Evolutionary conservation across 1,284 basidiomycete species (phyloP), one percentile per base, ranked within the genome.

Genomic region (Cryptococcus floricola): DNA sequence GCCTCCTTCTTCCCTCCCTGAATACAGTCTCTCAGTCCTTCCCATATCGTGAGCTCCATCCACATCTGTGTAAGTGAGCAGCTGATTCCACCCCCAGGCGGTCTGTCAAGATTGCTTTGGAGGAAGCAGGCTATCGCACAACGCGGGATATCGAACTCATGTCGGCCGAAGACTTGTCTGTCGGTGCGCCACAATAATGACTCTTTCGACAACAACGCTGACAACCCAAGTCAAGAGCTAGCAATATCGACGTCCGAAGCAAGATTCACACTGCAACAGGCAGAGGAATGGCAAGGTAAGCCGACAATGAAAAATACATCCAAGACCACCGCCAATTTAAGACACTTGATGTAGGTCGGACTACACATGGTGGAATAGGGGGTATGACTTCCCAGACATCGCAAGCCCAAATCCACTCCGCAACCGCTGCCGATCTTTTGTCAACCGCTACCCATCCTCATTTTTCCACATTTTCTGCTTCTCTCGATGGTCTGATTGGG

Each of bases 41-140:
- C 44, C 41, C 27, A 19, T 46, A 7, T 13, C 25, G 44, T 46
- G 16, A 46, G 44, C 25, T 19, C 16, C 16, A 2, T 6, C 9
- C 27, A 5, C 19, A 8, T 6, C 2, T 28, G 1, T 16, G 27
- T 16, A 23, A n/a, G 7, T 8, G n/a, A 42, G 27, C 18, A 10
- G n/a, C 41, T 23, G 8, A 42, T 23, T 42, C 41, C 16, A 23
- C 37, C 18, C n/a, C 12, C 46, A 70, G 66, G 4, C 68, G 65
- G 41, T 61, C 65, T 39, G 50, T 74, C 44, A 69, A 68, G 45
- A 28, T 51, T 2, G 66, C 68, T 5, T 64, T 77, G 4, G n/a
- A 50, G 19, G 68, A 68, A 51, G 70, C 71, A 23, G 69, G 70
- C 2, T 77, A 75, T 57, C 56, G 50, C 34, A 64, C 52, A 1